Evolutionary conservation across 108 stramenopile species (phyloP).

Genomic region (Schizochytrium sp.): DNA sequence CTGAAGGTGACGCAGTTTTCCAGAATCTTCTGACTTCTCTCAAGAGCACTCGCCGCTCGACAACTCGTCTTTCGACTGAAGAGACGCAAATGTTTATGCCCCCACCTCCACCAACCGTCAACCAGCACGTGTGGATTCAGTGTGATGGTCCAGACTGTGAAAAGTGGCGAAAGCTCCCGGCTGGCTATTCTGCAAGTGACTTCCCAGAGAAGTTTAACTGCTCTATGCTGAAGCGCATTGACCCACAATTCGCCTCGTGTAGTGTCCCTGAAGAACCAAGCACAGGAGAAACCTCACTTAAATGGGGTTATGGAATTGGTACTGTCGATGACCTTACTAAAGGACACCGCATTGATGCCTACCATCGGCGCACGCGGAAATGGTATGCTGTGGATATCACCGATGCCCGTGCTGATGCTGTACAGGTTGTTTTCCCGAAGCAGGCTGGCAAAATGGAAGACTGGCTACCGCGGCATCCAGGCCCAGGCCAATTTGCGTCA

Average conservation of each 20-base stretch:
- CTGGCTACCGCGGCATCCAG: conserved; percentile 46
- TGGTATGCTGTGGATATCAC: conserved; percentile 23
- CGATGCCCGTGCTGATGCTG: conserved; percentile 1
- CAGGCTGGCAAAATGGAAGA: conserved; percentile 27
- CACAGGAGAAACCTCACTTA: conserved; percentile 13
- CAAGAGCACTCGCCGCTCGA: conserved; percentile 43
- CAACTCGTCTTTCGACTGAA: background rate
- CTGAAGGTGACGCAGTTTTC: background rate
- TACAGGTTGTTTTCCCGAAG: conserved; percentile 19
- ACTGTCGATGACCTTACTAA: conserved; percentile 2
- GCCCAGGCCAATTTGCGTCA: conserved; percentile 14
- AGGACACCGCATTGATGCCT: conserved; percentile 43
- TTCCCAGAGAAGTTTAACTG: conserved; percentile 9
- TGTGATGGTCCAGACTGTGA: conserved; percentile 13
- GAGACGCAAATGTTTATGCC: conserved; percentile 27
- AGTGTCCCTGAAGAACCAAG: conserved; percentile 5
- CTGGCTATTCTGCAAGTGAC: conserved; percentile 1
- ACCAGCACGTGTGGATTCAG: conserved; percentile 29
- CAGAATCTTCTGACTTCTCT: background rate
- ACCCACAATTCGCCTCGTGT: conserved; percentile 20
- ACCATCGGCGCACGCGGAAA: conserved; percentile 18
- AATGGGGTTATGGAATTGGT: conserved; percentile 54
- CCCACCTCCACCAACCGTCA: conserved; percentile 31
- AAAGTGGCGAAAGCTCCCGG: conserved; percentile 57
- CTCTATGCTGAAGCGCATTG: background rate